phyloP scores from a whole-genome alignment of 2,329 filamentous ascomycete species.

The Arthrinium phaeospermum region DNA sequence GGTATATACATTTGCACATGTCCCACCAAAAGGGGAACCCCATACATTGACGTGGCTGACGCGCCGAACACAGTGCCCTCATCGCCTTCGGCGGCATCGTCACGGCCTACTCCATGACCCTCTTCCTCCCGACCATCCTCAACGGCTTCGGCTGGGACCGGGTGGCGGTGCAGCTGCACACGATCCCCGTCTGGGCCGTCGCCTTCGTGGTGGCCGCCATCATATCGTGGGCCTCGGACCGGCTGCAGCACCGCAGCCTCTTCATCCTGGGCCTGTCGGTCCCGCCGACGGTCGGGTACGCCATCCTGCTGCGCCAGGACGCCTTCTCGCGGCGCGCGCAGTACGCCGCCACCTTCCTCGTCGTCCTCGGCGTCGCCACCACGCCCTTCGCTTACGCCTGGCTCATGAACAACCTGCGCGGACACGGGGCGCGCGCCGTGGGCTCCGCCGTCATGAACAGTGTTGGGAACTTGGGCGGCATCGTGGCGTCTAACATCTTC shows the following conservation, averaged over 20 bases:
- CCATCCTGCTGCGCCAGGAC: slow-evolving; percentile 33
- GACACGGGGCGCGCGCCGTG: slow-evolving; percentile 36
- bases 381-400: slow-evolving; percentile 36
- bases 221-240: slow-evolving; percentile 45
- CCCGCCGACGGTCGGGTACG: slow-evolving; percentile 35
- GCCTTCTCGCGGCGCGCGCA: not conserved
- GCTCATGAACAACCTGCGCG: slow-evolving; percentile 38
- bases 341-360: slow-evolving; percentile 27
- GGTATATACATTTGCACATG: slow-evolving; percentile 23
- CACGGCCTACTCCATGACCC: slow-evolving; percentile 41
- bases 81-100: slow-evolving; percentile 38
- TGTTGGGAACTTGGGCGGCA: slow-evolving; percentile 41
- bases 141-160: slow-evolving; percentile 45
- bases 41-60: not conserved
- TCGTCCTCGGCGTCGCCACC: slow-evolving; percentile 38
- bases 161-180: slow-evolving; percentile 42
- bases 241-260: slow-evolving; percentile 37
- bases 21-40: not conserved
- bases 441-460: slow-evolving; percentile 37
- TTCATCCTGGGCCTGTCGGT: slow-evolving; percentile 35
- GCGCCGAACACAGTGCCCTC: slow-evolving; percentile 20
- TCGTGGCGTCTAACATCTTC: slow-evolving; percentile 47
- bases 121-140: slow-evolving; percentile 50
- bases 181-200: slow-evolving; percentile 45
- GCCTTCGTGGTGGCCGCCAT: slow-evolving; percentile 45